Evolutionary conservation across 371 early-diverging fungal species (phyloP), one percentile per base, ranked within the genome.

Genomic region (Zancudomyces culisetae): DNA sequence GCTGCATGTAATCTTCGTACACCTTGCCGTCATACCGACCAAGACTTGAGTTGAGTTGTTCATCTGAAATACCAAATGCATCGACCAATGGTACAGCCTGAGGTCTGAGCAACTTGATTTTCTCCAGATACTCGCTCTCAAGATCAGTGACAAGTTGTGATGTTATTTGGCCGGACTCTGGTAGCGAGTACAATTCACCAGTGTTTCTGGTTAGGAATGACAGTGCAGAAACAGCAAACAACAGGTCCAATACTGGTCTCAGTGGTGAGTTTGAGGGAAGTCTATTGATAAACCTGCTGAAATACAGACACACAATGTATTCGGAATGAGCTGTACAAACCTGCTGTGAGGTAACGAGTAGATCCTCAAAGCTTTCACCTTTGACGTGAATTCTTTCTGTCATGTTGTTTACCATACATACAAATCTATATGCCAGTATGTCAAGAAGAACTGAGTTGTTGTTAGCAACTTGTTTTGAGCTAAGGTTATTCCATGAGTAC

Each of bases 51-150:
- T 83, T 77, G n/a, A 88, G 70, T 35, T 68, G 63, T 49, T 77
- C 77, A 45, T 88, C 89, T 1, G 85, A 74, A 21, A 83, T 65
- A 45, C 76, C 85, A 63, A 85, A 83, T 1, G 83, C 74, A 56
- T 85, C 86, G 2, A 84, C 85, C 8, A 85, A 63, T 0, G 77
- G 68, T 18, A 87, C 72, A 15, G 81, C 84, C 27, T 82, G 68
- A 20, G 72, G 77, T 2, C 89, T 74, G n/a, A 87, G 61, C 12
- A 70, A 60, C 24, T 69, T 70, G n/a, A 80, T 62, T 12, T 75
- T 54, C 3, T 21, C 51, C 30, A 75, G 72, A 45, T 79, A 72
- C 51, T 67, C 60, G 0, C 55, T 21, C 49, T 60, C 64, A 18
- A 69, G 28, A 47, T 46, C 22, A 0, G 28, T 28, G 1, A 69